Percentiles rank a stretch among this genome's conserved stretches.
Conservation (phyloP, 164 flowering plant genomes). For the Piper longum region DNA sequence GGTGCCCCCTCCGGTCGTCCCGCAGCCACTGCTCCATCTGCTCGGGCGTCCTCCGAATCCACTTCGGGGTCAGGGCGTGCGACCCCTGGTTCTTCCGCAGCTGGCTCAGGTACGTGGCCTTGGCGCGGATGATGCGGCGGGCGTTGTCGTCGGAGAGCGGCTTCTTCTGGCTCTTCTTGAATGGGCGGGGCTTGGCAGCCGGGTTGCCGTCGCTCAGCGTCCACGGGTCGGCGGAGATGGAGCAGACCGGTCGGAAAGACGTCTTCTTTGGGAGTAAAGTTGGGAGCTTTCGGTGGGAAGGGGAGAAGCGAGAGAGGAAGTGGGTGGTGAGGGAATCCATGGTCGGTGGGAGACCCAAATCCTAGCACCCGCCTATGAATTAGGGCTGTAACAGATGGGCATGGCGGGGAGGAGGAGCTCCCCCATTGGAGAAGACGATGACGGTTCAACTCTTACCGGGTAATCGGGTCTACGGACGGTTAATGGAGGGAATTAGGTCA, state of each 20-base stretch:
- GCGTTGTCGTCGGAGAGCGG: slow-evolving; percentile 83
- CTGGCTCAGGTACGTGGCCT: slow-evolving; percentile 51
- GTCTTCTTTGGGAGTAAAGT: neutral
- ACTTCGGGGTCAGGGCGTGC: slow-evolving; percentile 53
- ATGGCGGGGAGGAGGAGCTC: neutral
- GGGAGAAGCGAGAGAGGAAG: neutral
- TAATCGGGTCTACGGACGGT: too few relatives aligned
- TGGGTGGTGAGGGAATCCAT: neutral
- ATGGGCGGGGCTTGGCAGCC: slow-evolving; percentile 34
- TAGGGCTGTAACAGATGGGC: too few relatives aligned
- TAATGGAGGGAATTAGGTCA: too few relatives aligned
- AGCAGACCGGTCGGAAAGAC: slow-evolving; percentile 1
- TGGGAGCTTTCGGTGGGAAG: neutral
- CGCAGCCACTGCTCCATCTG: slow-evolving; percentile 75
- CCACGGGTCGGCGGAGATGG: slow-evolving; percentile 61
- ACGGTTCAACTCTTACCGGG: too few relatives aligned
- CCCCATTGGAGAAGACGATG: too few relatives aligned
- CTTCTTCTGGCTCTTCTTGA: slow-evolving; percentile 36
- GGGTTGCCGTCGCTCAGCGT: slow-evolving; percentile 49
- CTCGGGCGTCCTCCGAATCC: slow-evolving; percentile 77
- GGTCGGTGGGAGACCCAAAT: neutral
- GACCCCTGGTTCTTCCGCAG: slow-evolving; percentile 66
- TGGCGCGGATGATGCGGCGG: slow-evolving; percentile 63
- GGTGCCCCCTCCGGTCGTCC: slow-evolving; percentile 70
- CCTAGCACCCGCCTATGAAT: too few relatives aligned